Evolutionary conservation across 2,329 filamentous ascomycete species (phyloP), one percentile per base, ranked within the genome.

Genomic region (Sporothrix pallida): DNA sequence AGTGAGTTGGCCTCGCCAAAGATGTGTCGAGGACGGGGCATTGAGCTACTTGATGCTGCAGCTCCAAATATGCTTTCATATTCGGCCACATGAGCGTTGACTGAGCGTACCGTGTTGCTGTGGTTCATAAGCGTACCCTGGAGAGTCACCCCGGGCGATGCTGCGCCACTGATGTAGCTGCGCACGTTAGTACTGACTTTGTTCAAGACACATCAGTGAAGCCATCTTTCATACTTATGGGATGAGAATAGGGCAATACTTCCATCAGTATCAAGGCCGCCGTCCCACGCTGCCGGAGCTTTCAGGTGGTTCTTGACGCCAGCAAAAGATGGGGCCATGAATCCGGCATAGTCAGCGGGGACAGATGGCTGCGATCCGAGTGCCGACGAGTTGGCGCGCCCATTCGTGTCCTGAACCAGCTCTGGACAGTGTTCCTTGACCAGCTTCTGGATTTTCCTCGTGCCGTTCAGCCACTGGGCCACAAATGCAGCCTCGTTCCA

Each of bases 71-170:
- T 83, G 37, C 80, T 76, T 31, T 81, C 78, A 73, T 86, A 86
- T 67, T 87, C 84, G 56, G 82, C 80, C 23, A 87, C 78, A 76
- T 89, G 88, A 1, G 81, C 80, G 68, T 82, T 78, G 52, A 91
- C 82, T 10, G 85, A 86, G 7, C 79, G 77, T 3, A 84, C 82
- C 3, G 86, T 90, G 72, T 82, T 82, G 20, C 84, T 86, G 80
- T 91, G 89, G 81, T 91, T 91, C 86, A 91, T 87, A 2, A 92
- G 83, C 0, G 89, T 91, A 20, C 84, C 84, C 78, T 88, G 87
- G 0, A 91, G 84, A 0, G 89, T 91, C 1, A 91, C 87, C 15
- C 89, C 89, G 0, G 86, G 87, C n/a, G 84, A 82, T 1, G 83
- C 84, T 52, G 89, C 88, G 71, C 88, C 88, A 72, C 84, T 86